Evolutionary conservation across 768 basidiomycete species (phyloP).

Genomic region (Boletus rubroflammeus): DNA sequence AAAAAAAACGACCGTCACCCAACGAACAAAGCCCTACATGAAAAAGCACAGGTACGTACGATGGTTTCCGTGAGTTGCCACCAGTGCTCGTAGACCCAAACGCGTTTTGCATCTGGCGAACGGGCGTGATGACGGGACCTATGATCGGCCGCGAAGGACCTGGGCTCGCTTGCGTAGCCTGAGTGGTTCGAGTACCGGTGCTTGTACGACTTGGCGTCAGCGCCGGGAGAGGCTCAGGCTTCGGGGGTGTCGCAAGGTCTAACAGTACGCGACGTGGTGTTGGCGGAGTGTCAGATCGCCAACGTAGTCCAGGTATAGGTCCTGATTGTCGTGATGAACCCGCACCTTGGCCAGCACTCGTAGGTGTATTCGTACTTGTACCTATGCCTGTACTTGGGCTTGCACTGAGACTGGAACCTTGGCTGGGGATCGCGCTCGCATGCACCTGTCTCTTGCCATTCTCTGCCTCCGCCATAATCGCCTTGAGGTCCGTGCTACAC

Average conservation of each 20-base stretch:
- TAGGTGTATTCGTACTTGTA: neutral
- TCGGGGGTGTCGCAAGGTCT: slow-evolving; percentile 8
- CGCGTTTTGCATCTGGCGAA: slow-evolving; percentile 39
- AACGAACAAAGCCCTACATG: neutral
- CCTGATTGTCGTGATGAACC: neutral
- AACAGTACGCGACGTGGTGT: slow-evolving; percentile 9
- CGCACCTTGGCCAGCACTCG: neutral
- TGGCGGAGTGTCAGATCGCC: slow-evolving; percentile 3
- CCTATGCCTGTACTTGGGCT: neutral
- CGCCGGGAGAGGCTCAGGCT: neutral
- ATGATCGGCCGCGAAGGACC: slow-evolving; percentile 33
- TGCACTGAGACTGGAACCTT: neutral
- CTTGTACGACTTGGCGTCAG: neutral
- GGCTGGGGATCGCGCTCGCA: neutral
- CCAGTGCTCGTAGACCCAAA: slow-evolving; percentile 21
- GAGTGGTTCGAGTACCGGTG: slow-evolving; percentile 13
- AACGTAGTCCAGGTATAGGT: slow-evolving; percentile 2
- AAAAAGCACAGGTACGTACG: slow-evolving; percentile 38
- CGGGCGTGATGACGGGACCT: slow-evolving; percentile 65
- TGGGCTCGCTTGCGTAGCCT: slow-evolving; percentile 24
- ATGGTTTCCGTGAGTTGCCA: slow-evolving; percentile 38
- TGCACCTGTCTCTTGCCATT: slow-evolving; percentile 21
- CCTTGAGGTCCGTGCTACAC: slow-evolving; percentile 74
- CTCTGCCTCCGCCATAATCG: slow-evolving; percentile 80
- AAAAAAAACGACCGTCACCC: neutral